These are phyloP conservation scores for Xylaria sp. DNA, from an alignment of 2,329 filamentous ascomycete species.

Conservation along the genomic window DNA sequence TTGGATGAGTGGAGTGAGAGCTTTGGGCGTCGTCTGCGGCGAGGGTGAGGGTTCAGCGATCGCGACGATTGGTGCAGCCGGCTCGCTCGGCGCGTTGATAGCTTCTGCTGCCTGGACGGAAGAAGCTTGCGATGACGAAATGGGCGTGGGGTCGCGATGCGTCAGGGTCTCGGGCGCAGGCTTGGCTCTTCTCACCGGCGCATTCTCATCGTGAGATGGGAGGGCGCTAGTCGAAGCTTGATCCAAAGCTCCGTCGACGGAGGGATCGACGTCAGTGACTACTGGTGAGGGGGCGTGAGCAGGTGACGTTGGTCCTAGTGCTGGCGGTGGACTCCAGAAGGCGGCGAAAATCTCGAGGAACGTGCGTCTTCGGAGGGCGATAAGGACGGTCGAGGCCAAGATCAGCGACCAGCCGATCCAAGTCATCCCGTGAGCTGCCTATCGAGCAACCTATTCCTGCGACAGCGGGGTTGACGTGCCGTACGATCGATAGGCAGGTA, in stretches of 20 bases:
- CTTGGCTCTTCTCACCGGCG: neutral
- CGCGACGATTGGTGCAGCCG: constrained; percentile 10
- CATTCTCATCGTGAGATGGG: neutral
- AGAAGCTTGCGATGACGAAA: constrained; percentile 24
- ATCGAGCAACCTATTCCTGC: neutral
- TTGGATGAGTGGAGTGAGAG: constrained; percentile 29
- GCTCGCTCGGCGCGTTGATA: constrained; percentile 18
- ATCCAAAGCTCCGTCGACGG: neutral
- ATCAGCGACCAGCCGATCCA: neutral
- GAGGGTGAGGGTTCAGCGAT: constrained; percentile 27
- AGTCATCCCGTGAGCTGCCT: neutral
- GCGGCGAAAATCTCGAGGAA: neutral
- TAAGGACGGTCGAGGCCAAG: neutral
- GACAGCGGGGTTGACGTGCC: neutral
- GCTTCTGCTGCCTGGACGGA: constrained; percentile 13
- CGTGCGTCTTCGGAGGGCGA: neutral
- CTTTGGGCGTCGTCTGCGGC: constrained; percentile 49
- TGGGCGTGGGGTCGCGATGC: constrained; percentile 36
- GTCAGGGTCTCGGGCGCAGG: constrained; percentile 7
- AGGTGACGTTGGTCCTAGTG: neutral
- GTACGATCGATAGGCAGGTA: neutral
- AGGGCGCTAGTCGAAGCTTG: constrained; percentile 12
- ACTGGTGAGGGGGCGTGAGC: neutral
- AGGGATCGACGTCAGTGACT: neutral
- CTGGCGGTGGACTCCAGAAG: neutral